These are phyloP conservation scores for Globisporangium perplexum DNA, from an alignment of 352 stramenopile species.

Conservation along the genomic window DNA sequence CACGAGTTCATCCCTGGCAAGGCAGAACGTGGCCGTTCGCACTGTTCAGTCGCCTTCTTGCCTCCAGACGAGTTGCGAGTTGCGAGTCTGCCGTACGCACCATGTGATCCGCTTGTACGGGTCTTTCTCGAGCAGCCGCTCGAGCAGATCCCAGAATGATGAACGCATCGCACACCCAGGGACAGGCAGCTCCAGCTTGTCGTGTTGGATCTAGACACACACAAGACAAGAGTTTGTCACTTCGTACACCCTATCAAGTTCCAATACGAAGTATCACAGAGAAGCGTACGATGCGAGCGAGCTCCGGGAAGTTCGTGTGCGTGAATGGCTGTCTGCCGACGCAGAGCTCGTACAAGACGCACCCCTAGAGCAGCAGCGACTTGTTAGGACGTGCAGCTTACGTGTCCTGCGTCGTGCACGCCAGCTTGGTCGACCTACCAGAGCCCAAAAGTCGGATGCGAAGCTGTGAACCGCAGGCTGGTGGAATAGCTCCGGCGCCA, in stretches of 20 bases:
- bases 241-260: background rate
- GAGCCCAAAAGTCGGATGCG: slow-evolving; percentile 85
- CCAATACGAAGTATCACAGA: background rate
- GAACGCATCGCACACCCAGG: slow-evolving; percentile 44
- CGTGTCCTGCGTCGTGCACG: no score
- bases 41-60: no score
- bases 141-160: slow-evolving; percentile 53
- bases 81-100: no score
- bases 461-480: slow-evolving; percentile 82
- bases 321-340: slow-evolving; percentile 64
- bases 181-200: slow-evolving; percentile 35
- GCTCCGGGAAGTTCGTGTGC: slow-evolving; percentile 64
- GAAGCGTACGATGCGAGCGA: slow-evolving; percentile 51
- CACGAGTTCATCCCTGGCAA: slow-evolving; percentile 56
- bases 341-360: slow-evolving; percentile 71
- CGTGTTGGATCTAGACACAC: slow-evolving; percentile 56
- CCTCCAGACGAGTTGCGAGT: no score
- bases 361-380: slow-evolving; percentile 34
- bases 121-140: slow-evolving; percentile 59
- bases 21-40: background rate
- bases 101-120: slow-evolving; percentile 70
- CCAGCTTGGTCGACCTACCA: no score
- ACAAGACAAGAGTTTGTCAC: slow-evolving; percentile 1
- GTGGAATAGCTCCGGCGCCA: slow-evolving; percentile 90
- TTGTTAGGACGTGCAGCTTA: background rate